phyloP scores from a whole-genome alignment of 2,329 filamentous ascomycete genomes.

The Zymoseptoria crescenta region DNA sequence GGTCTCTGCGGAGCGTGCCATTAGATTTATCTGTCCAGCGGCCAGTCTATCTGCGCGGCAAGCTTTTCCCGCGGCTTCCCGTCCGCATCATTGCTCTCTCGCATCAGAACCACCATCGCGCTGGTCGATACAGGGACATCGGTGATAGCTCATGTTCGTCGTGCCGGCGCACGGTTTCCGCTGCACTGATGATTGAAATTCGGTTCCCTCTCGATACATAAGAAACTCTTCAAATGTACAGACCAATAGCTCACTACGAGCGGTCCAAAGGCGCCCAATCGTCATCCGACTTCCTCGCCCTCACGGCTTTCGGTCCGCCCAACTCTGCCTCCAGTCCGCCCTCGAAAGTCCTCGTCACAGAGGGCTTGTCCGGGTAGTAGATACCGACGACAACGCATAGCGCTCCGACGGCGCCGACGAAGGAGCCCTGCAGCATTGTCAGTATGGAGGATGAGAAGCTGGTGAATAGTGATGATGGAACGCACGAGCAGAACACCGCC shows the following conservation, averaged over 20 bases:
- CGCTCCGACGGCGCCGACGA: conserved; percentile 35
- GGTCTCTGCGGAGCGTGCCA: too few relatives aligned
- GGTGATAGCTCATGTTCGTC: too few relatives aligned
- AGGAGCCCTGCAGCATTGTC: conserved; percentile 29
- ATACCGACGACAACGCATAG: conserved; percentile 34
- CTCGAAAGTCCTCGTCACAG: conserved; percentile 39
- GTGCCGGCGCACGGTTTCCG: background rate
- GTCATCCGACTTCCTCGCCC: conserved; percentile 19
- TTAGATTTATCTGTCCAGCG: too few relatives aligned
- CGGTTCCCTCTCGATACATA: background rate
- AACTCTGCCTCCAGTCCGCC: conserved; percentile 43
- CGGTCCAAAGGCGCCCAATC: conserved; percentile 14
- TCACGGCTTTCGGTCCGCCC: conserved; percentile 37
- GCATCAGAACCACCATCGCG: too few relatives aligned
- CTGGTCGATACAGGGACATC: too few relatives aligned
- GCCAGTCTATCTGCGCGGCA: too few relatives aligned
- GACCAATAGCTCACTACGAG: conserved; percentile 1
- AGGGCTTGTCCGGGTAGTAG: conserved; percentile 40
- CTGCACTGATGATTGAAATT: background rate
- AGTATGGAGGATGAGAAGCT: background rate
- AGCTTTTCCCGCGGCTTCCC: too few relatives aligned
- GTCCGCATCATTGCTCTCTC: too few relatives aligned
- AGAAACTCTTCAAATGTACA: conserved; percentile 11
- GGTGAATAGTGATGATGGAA: background rate
- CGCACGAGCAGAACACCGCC: conserved; percentile 50